Evolutionary conservation across 2,329 filamentous ascomycete genomes (phyloP).

Genomic region (Rosellinia necatrix): DNA sequence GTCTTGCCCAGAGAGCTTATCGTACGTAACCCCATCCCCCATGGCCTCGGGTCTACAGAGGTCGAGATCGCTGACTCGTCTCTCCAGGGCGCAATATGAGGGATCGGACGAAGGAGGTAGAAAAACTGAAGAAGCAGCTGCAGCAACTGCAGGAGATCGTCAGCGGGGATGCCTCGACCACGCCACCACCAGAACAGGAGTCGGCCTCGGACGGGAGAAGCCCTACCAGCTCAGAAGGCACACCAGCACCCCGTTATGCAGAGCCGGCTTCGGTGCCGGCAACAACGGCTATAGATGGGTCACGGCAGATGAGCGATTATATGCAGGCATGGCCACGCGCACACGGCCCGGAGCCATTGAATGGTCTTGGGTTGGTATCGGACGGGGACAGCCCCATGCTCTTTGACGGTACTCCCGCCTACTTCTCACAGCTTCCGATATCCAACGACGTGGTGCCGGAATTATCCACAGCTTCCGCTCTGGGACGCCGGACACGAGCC

Average conservation of each 20-base stretch:
- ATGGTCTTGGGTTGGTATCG: slow-evolving; percentile 36
- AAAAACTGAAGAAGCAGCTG: slow-evolving; percentile 42
- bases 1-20: slow-evolving; percentile 43
- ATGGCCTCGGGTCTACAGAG: neutral
- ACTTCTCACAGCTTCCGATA: slow-evolving; percentile 32
- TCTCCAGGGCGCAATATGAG: slow-evolving; percentile 41
- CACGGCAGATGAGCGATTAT: slow-evolving; percentile 36
- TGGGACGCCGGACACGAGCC: slow-evolving; percentile 33
- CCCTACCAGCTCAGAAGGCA: slow-evolving; percentile 32
- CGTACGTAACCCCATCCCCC: slow-evolving; percentile 31
- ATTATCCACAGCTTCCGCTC: slow-evolving; percentile 25
- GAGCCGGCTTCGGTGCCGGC: slow-evolving; percentile 24
- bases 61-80: slow-evolving; percentile 12
- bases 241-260: slow-evolving; percentile 20
- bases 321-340: slow-evolving; percentile 37
- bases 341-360: slow-evolving; percentile 32
- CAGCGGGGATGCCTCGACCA: slow-evolving; percentile 34
- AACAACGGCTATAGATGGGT: slow-evolving; percentile 28
- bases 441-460: slow-evolving; percentile 36
- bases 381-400: slow-evolving; percentile 34
- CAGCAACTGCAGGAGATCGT: slow-evolving; percentile 40
- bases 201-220: slow-evolving; percentile 34
- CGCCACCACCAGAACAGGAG: slow-evolving; percentile 39
- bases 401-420: slow-evolving; percentile 34
- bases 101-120: slow-evolving; percentile 42